These are phyloP conservation scores for Mortierella sp. DNA, from an alignment of 371 early-diverging fungal species.

Conservation along the genomic window DNA sequence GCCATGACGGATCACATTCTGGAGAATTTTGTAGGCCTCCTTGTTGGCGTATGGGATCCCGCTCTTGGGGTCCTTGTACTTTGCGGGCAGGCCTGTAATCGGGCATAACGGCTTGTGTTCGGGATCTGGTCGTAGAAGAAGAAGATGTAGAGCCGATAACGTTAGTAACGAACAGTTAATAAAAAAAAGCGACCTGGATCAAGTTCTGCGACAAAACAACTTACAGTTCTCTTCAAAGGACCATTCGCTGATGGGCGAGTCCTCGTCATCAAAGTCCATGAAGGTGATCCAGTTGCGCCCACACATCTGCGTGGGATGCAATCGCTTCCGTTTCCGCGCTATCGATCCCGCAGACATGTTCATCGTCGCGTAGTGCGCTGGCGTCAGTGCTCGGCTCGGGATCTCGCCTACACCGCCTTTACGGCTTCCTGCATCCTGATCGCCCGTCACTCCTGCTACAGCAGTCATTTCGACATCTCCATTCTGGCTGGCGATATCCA, in stretches of 20 bases:
- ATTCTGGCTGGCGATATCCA: slow-evolving; percentile 11
- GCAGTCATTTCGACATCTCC: slow-evolving; percentile 38
- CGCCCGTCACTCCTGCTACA: neutral
- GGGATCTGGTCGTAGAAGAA: slow-evolving; percentile 40
- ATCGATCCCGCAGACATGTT: slow-evolving; percentile 47
- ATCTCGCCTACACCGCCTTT: slow-evolving; percentile 14
- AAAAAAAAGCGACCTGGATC: neutral
- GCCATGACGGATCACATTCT: slow-evolving; percentile 51
- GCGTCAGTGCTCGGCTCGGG: slow-evolving; percentile 35
- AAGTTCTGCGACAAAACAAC: neutral
- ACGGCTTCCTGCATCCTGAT: neutral
- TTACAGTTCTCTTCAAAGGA: slow-evolving; percentile 48
- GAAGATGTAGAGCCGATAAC: neutral
- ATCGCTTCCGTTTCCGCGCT: slow-evolving; percentile 47
- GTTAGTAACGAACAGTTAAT: neutral
- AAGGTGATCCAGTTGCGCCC: slow-evolving; percentile 54
- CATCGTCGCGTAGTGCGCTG: slow-evolving; percentile 33
- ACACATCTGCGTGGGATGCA: slow-evolving; percentile 50
- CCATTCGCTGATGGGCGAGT: slow-evolving; percentile 47
- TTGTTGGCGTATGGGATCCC: slow-evolving; percentile 74
- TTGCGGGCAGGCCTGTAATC: slow-evolving; percentile 76
- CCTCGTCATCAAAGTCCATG: slow-evolving; percentile 46
- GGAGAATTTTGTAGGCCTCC: slow-evolving; percentile 69
- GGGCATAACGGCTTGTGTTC: slow-evolving; percentile 65
- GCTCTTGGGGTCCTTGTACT: slow-evolving; percentile 74